These are phyloP conservation scores for Nitzschia inconspicua DNA, from an alignment of 108 stramenopile genomes.

Conservation along the genomic window DNA sequence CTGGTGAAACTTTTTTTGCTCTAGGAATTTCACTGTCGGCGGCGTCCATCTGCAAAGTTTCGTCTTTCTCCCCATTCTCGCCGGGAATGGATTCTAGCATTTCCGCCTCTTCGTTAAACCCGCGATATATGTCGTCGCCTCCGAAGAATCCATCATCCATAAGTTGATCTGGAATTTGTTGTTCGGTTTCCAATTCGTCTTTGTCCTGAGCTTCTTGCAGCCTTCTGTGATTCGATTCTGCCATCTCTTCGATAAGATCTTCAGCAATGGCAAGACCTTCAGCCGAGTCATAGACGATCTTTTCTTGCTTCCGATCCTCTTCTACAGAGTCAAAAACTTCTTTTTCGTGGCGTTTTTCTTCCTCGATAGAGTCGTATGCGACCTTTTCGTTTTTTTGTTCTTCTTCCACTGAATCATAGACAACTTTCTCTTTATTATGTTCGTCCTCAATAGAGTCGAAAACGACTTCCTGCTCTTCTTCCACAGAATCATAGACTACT, in stretches of 20 bases:
- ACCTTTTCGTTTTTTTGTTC: background rate
- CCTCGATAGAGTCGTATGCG: background rate
- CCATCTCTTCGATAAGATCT: background rate
- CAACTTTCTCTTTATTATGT: background rate
- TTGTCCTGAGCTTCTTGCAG: slow-evolving; percentile 16
- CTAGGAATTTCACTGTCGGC: slow-evolving; percentile 21
- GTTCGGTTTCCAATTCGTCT: slow-evolving; percentile 1
- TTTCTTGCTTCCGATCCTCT: slow-evolving; percentile 3
- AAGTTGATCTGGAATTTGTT: background rate
- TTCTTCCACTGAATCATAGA: slow-evolving; percentile 4
- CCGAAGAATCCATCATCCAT: background rate
- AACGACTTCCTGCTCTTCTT: background rate
- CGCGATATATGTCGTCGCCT: slow-evolving; percentile 2
- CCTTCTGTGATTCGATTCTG: slow-evolving; percentile 18
- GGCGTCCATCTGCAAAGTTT: background rate
- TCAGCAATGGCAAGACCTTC: slow-evolving; percentile 12
- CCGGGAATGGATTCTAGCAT: background rate
- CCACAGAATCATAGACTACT: background rate
- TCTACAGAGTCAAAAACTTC: slow-evolving; percentile 4
- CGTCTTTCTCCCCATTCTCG: background rate
- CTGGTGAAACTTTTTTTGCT: too few relatives aligned
- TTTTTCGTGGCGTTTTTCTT: slow-evolving; percentile 4
- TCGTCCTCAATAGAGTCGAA: background rate
- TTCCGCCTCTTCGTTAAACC: background rate
- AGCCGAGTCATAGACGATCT: background rate